Evolutionary conservation across 2,329 filamentous ascomycete genomes (phyloP), one percentile per base, ranked within the genome.

Genomic region (Acephala macrosclerotiorum): DNA sequence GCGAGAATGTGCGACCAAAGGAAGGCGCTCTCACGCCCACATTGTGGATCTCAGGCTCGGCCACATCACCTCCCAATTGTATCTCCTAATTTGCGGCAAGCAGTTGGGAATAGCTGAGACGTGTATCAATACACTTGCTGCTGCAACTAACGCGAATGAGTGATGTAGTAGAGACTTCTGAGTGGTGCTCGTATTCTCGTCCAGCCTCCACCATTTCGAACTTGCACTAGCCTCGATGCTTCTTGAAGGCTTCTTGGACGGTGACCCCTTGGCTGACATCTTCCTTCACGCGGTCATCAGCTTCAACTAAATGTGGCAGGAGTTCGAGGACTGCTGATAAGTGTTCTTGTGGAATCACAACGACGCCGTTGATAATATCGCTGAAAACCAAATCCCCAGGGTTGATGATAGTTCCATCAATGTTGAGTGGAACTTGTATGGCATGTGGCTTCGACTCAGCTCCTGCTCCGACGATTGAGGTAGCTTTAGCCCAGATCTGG

Each of bases 331-430:
- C 85, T 57, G 85, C 82, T 12, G 83, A 81, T 11, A 93, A 75
- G 72, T 87, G 85, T 38, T 82, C 83, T 57, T 80, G 79, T 0
- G 91, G 91, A 64, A 94, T 90, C 33, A 87, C 83, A 14, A 92
- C 90, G 1, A 91, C 85, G 0, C 89, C 91, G 69, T 92, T 91
- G n/a, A 81, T 79, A 4, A 87, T 84, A 75, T 94, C 91, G 63
- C 87, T 85, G 77, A 92, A 89, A 55, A 92, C 82, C 42, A 93
- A 82, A 76, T 94, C 91, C 8, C 90, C 89, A 76, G 79, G 82
- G 20, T 70, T 75, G 58, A 84, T 75, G 40, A 77, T 66, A 49
- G 80, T 79, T 47, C 80, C 82, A 53, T 81, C 77, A 55, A 84
- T 78, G 20, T 79, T 70, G 20, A 84, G 70, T 35, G 81, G 77